Evolutionary conservation across 2,329 filamentous ascomycete species (phyloP).

Genomic region (Emergomyces orientalis): DNA sequence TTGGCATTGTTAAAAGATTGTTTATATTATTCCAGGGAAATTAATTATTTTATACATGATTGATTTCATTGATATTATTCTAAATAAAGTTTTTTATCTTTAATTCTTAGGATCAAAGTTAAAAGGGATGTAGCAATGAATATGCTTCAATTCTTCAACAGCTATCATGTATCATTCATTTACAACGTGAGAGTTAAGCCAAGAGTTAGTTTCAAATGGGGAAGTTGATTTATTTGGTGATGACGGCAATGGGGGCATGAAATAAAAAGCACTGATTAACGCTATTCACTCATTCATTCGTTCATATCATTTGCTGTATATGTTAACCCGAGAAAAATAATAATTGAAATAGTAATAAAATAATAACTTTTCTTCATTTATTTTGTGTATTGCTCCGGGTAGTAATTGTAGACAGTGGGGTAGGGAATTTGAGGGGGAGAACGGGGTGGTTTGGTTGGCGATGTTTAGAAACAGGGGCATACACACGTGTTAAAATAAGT

Average conservation of each 20-base stretch:
- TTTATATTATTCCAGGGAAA: no score
- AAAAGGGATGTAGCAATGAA: background rate
- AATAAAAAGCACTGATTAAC: no score
- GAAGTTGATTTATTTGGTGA: no score
- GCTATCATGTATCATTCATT: no score
- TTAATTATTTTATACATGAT: no score
- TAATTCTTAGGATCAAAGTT: no score
- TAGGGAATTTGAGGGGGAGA: background rate
- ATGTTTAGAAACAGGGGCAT: background rate
- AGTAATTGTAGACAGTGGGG: background rate
- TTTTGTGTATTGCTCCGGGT: background rate
- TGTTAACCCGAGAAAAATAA: background rate
- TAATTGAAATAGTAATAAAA: background rate
- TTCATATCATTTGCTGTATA: background rate
- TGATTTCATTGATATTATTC: no score
- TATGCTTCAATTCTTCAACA: background rate
- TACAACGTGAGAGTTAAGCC: no score
- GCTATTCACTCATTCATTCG: background rate
- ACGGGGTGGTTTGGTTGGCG: background rate
- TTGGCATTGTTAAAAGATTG: no score
- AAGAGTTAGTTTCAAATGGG: no score
- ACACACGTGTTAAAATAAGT: background rate
- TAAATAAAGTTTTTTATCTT: no score
- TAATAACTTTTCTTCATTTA: slow-evolving; percentile 7
- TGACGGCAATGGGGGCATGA: no score